Base-by-base conservation (phyloP, 2,329 filamentous ascomycete species). In the Cercospora citrullina region DNA sequence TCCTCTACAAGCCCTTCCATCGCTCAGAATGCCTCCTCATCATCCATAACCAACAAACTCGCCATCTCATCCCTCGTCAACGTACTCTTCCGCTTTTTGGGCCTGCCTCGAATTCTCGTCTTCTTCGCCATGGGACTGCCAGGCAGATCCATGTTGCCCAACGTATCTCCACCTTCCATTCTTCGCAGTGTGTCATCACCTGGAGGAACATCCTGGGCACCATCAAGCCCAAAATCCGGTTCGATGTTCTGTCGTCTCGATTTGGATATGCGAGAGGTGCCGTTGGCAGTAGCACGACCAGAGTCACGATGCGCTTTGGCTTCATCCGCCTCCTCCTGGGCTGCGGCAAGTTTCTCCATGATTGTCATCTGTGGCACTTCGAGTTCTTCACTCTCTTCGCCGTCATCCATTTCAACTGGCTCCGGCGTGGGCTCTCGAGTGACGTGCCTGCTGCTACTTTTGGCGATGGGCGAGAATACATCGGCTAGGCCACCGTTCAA, bases 31-130 rank as follows among this genome's bases (percentile, higher is more conserved):
- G 12, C 23, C 30, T 18, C 60, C 7, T 30, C 48, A 31, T 66
- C 69, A 26, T 71, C 65, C 31, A 55, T 68, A 9, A 61, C 63
- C 18, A 79, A 65, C 76, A 91, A 77, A 55, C 85, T 87, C 79
- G 91, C 86, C 75, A 94, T 79, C 79, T 94, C 91, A 83, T 90
- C 90, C 3, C 90, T 88, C 74, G 87, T 93, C 33, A 94, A 81
- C 21, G 91, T 94, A 75, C 90, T 93, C 77, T 91, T 85, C 75
- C 91, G 84, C 75, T 90, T 83, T 68, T 85, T 89, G 2, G 87
- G 81, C 81, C 89, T 78, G 77, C 88, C 74, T 78, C 83, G 76
- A 81, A 85, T 77, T 79, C 82, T 74, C 82, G 87, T 82, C 77
- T 79, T 75, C 75, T 78, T 75, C 67, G 76, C 73, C 66, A 77